Conservation (phyloP, 176 grass and related monocot genomes). For the Bonia amplexicaulis region DNA sequence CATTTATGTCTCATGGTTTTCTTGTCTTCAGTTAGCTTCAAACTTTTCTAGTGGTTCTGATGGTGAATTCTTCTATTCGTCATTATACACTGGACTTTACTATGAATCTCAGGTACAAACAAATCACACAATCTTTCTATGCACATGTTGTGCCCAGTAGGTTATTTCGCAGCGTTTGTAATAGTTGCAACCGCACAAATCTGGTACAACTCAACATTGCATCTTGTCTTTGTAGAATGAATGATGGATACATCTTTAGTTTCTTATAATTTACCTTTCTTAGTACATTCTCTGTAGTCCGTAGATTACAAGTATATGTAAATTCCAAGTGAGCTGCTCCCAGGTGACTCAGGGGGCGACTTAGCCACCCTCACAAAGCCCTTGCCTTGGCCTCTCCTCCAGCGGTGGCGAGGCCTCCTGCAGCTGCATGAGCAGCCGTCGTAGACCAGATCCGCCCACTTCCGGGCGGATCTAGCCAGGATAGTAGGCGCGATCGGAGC, state of each 20-base stretch:
- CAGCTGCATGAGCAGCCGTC: no score
- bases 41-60: slow-evolving; percentile 47
- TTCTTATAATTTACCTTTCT: background rate
- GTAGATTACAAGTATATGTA: background rate
- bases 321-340: background rate
- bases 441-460: no score
- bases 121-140: background rate
- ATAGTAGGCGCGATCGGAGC: no score
- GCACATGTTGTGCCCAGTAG: background rate
- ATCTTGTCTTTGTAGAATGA: background rate
- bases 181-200: background rate
- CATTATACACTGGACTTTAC: slow-evolving; percentile 75
- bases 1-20: background rate
- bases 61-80: slow-evolving; percentile 72
- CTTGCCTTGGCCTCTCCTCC: no score
- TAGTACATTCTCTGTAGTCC: background rate
- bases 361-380: no score
- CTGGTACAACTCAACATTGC: background rate
- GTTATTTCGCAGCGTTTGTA: background rate
- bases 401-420: no score
- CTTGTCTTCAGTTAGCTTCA: slow-evolving; percentile 50
- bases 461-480: no score
- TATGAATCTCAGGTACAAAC: slow-evolving; percentile 75
- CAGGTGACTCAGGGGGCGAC: no score
- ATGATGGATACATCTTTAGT: background rate